A percentile compares a stretch with the other conserved stretches of the same genome.
phyloP scores from a whole-genome alignment of 1,284 basidiomycete genomes.

The Butyriboletus appendiculatus region DNA sequence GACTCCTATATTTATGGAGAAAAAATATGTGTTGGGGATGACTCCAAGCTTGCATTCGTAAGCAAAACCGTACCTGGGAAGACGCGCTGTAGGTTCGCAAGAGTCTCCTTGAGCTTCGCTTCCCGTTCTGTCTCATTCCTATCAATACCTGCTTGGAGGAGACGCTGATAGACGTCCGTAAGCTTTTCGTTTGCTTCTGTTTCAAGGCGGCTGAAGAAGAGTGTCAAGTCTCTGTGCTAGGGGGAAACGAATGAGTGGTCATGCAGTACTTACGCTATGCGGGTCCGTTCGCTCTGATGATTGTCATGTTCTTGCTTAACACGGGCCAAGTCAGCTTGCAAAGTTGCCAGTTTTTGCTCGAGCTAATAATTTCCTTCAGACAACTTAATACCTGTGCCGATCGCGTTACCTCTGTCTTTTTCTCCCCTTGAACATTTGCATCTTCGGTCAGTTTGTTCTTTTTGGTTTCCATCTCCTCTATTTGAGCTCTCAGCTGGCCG shows the following conservation, averaged over 20 bases:
- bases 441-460: conserved; percentile 66
- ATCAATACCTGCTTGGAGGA: conserved; percentile 88
- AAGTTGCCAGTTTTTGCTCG: conserved; percentile 54
- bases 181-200: conserved; percentile 92
- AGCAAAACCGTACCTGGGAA: conserved; percentile 65
- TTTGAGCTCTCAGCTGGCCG: conserved; percentile 65
- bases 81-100: conserved; percentile 81
- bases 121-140: conserved; percentile 87
- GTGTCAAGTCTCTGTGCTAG: not conserved
- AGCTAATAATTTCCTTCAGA: conserved; percentile 45
- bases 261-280: conserved; percentile 57
- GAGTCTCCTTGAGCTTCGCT: conserved; percentile 80
- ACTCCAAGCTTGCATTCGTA: conserved; percentile 6
- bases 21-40: not conserved
- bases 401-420: conserved; percentile 57
- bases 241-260: not conserved
- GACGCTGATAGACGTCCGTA: conserved; percentile 78
- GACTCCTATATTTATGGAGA: conserved; percentile 54
- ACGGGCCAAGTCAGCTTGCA: conserved; percentile 56
- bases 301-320: conserved; percentile 75
- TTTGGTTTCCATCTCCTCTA: conserved; percentile 66
- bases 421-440: conserved; percentile 51
- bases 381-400: not conserved
- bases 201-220: conserved; percentile 72
- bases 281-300: conserved; percentile 71